phyloP scores from a whole-genome alignment of 768 basidiomycete species.

The Tricholoma sp. region DNA sequence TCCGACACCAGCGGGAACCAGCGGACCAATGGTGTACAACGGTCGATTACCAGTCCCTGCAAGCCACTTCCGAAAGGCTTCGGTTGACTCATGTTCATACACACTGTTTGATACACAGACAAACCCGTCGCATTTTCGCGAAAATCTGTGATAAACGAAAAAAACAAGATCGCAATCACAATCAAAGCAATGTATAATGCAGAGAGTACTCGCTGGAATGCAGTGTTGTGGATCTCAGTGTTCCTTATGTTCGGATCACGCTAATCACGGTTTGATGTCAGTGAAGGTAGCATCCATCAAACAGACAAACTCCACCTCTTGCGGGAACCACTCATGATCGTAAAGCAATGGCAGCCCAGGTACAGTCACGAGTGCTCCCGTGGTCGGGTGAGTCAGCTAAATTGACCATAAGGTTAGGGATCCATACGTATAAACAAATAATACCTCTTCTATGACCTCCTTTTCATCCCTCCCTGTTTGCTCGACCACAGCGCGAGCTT shows the following conservation, averaged over 20 bases:
- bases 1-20: slow-evolving; percentile 7
- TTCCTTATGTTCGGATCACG: too few relatives aligned
- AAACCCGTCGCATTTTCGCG: background rate
- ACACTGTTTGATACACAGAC: background rate
- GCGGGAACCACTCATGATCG: background rate
- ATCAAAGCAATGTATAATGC: background rate
- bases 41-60: slow-evolving; percentile 3
- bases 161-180: too few relatives aligned
- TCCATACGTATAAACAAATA: background rate
- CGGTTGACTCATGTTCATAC: slow-evolving; percentile 13
- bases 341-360: background rate
- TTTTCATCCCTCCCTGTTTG: background rate
- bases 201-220: background rate
- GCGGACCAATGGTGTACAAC: slow-evolving; percentile 16
- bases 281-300: too few relatives aligned
- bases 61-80: slow-evolving; percentile 12
- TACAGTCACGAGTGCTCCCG: background rate
- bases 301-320: background rate
- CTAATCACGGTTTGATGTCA: too few relatives aligned
- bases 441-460: background rate
- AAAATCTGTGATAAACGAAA: background rate
- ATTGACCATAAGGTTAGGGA: background rate
- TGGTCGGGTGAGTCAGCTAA: background rate
- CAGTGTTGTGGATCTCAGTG: background rate
- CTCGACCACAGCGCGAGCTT: background rate